A percentile compares a stretch with the other conserved stretches of the same genome.
Conservation (phyloP, 257 asterid genomes). For the Solanum virginianum region DNA sequence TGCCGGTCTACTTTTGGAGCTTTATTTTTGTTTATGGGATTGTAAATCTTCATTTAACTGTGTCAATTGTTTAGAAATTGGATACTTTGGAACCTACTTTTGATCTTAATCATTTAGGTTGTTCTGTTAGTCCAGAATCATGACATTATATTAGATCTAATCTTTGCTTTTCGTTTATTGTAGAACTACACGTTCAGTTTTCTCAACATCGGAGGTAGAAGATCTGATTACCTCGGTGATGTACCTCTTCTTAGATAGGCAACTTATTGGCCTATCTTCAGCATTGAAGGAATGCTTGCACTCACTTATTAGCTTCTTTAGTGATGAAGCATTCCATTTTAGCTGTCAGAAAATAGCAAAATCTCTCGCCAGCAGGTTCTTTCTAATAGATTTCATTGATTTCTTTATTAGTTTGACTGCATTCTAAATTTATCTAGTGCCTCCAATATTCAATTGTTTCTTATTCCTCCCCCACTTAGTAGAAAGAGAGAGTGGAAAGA, state of each 20-base stretch:
- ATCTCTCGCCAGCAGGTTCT: conserved; percentile 59
- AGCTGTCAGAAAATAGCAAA: conserved; percentile 54
- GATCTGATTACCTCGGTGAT: conserved; percentile 49
- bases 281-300: conserved; percentile 41
- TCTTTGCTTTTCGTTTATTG: not conserved
- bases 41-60: not conserved
- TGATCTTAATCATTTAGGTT: not conserved
- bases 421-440: not conserved
- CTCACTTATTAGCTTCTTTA: conserved; percentile 45
- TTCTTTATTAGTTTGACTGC: not conserved
- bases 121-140: not conserved
- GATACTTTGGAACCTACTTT: not conserved
- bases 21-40: not conserved
- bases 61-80: not conserved
- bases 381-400: not conserved
- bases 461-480: not conserved
- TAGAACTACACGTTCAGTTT: conserved; percentile 34
- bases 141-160: not conserved
- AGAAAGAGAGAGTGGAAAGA: not conserved
- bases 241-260: conserved; percentile 65
- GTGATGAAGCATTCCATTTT: conserved; percentile 52
- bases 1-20: not conserved
- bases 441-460: not conserved
- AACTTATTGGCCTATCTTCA: conserved; percentile 54
- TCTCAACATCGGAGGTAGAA: conserved; percentile 59